These are phyloP conservation scores for Obba rivulosa DNA, from an alignment of 768 basidiomycete species.

Conservation along the genomic window DNA sequence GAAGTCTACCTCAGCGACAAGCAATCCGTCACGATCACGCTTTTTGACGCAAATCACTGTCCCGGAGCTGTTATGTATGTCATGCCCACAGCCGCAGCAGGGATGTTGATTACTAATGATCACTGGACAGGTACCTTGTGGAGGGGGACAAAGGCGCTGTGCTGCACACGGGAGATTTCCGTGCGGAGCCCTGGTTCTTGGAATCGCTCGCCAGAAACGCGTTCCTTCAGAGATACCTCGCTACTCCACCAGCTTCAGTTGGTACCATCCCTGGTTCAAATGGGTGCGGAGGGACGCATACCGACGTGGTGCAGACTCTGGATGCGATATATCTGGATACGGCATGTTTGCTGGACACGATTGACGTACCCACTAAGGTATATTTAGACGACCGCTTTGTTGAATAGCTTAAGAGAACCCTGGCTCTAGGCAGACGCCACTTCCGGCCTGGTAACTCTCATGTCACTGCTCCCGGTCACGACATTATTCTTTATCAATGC, in stretches of 20 bases:
- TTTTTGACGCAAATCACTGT: slow-evolving; percentile 91
- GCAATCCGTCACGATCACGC: slow-evolving; percentile 65
- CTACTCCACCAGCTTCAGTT: slow-evolving; percentile 10
- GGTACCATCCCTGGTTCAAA: not conserved
- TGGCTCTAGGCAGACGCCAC: slow-evolving; percentile 57
- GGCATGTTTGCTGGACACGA: slow-evolving; percentile 15
- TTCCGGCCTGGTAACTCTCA: slow-evolving; percentile 59
- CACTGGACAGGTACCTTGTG: slow-evolving; percentile 66
- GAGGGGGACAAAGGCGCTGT: slow-evolving; percentile 65
- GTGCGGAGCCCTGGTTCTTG: slow-evolving; percentile 81
- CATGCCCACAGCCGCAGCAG: not conserved
- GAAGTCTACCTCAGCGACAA: slow-evolving; percentile 48
- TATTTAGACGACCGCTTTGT: not conserved
- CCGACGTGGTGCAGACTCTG: slow-evolving; percentile 4
- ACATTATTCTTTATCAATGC: slow-evolving; percentile 84
- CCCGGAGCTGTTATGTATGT: slow-evolving; percentile 89
- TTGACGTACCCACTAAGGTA: slow-evolving; percentile 11
- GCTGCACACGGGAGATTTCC: slow-evolving; percentile 91
- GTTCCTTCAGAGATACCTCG: slow-evolving; percentile 66
- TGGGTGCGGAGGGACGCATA: not conserved
- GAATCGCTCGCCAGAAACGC: slow-evolving; percentile 64
- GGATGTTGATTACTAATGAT: not conserved
- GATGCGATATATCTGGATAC: slow-evolving; percentile 23
- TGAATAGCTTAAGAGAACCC: not conserved
- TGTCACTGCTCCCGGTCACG: slow-evolving; percentile 56